Evolutionary conservation across 441 rosid genomes (phyloP), one percentile per base, ranked within the genome.

Genomic region (Euphorbia schlechtendalii): DNA sequence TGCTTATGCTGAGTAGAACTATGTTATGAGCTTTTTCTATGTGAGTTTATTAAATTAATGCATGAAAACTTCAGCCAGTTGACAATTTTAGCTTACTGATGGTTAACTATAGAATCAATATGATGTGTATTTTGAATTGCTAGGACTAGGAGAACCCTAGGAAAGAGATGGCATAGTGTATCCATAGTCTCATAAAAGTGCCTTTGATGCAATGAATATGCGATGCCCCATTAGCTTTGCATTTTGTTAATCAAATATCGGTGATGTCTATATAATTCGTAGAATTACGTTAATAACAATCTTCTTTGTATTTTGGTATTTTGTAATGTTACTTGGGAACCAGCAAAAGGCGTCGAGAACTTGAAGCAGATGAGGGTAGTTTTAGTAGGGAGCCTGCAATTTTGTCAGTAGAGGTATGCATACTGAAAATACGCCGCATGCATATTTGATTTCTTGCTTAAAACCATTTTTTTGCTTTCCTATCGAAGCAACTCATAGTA

Each of bases 381-480:
- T 82, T 83, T 34, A 77, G 66, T 27, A 76, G 74, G 76, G 99
- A 89, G 76, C 96, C 99, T 73, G 87, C 96, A 56, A 85, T 94
- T 82, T 74, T 94, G 62, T 94, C 96, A 27, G 96, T 91, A 30
- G 99, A 91, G 94, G 99, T 93, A 74, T 67, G 57, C 21, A 18
- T 64, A 24, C 32, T 38, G 27, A 54, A 59, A 25, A 41, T 59
- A 20, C 51, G 48, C 22, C 27, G 63, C 22, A n/a, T 24, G n/a
- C 6, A 58, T 38, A 18, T 45, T 28, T 58, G 14, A 10, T n/a
- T 49, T 48, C 38, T 46, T n/a, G 25, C 15, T 25, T 4, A 25
- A 69, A 56, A 61, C 34, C 21, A 32, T 30, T 28, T 64, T n/a
- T 30, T 43, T 48, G n/a, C 1, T 38, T 21, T 56, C 48, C 49